phyloP scores from a whole-genome alignment of 805 yeast species.

The Barnettozyma sp. region DNA sequence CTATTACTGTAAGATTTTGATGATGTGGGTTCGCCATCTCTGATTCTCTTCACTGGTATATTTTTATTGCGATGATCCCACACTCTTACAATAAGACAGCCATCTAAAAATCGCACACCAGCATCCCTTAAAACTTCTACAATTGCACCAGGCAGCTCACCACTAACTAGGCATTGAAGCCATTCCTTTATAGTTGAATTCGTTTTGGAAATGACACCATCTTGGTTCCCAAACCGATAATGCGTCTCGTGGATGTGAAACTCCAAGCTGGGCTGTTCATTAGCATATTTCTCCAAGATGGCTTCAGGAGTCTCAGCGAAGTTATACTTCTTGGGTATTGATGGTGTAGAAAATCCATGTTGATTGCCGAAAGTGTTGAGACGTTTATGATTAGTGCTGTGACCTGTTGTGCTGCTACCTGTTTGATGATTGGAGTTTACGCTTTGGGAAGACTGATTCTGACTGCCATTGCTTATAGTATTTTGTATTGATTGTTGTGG shows the following conservation, averaged over 20 bases:
- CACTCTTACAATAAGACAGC: constrained; percentile 80
- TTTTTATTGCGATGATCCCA: constrained; percentile 59
- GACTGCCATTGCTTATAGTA: no score
- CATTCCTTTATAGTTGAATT: constrained; percentile 76
- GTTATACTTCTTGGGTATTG: constrained; percentile 39
- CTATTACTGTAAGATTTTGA: no score
- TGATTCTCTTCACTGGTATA: background rate
- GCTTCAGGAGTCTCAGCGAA: constrained; percentile 69
- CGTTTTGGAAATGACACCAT: constrained; percentile 75
- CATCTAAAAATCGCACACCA: constrained; percentile 79
- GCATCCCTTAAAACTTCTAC: constrained; percentile 87
- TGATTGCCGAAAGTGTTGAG: constrained; percentile 23
- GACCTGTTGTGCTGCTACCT: background rate
- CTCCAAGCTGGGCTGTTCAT: constrained; percentile 73
- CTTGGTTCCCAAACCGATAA: constrained; percentile 86
- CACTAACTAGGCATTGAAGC: constrained; percentile 68
- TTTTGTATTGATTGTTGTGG: no score
- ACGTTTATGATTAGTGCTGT: constrained; percentile 21
- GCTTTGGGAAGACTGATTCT: no score
- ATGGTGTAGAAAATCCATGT: constrained; percentile 17
- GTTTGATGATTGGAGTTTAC: no score
- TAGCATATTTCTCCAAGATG: constrained; percentile 68
- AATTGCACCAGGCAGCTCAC: constrained; percentile 82
- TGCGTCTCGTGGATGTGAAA: constrained; percentile 90
- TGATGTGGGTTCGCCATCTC: background rate